A percentile compares a stretch with the other conserved stretches of the same genome.
phyloP scores from a whole-genome alignment of 352 stramenopile species.

The Phytophthora europaea region DNA sequence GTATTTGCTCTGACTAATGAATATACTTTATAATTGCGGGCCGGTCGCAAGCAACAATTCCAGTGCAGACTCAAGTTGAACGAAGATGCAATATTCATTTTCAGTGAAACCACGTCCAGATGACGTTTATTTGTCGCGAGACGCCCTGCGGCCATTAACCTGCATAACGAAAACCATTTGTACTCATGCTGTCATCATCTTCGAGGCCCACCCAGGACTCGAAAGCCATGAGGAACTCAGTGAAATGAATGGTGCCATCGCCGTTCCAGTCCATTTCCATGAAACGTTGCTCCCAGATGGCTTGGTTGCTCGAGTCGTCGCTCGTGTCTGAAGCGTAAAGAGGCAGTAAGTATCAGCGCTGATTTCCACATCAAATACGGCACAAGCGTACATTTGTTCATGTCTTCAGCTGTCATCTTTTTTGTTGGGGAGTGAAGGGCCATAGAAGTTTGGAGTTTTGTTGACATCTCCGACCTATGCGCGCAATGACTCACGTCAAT shows the following conservation, averaged over 20 bases:
- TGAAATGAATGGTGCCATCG: constrained; percentile 89
- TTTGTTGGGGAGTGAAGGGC: constrained; percentile 83
- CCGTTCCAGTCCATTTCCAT: constrained; percentile 92
- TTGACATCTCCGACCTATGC: constrained; percentile 68
- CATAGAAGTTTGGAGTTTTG: constrained; percentile 69
- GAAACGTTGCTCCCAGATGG: constrained; percentile 86
- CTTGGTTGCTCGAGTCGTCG: constrained; percentile 68
- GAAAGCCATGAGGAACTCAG: constrained; percentile 92
- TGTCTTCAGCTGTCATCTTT: constrained; percentile 62
- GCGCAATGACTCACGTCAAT: neutral
- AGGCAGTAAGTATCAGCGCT: neutral
- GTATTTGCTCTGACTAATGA: no score
- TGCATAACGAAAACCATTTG: neutral
- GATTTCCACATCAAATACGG: neutral
- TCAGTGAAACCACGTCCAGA: neutral
- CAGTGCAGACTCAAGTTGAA: no score
- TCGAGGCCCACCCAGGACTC: constrained; percentile 89
- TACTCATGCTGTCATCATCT: constrained; percentile 35
- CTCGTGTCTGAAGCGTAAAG: constrained; percentile 24
- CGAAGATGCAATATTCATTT: neutral
- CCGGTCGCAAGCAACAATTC: no score
- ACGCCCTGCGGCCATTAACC: neutral
- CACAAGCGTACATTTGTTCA: constrained; percentile 27
- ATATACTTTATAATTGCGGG: no score
- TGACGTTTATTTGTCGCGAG: neutral